These are phyloP conservation scores for Meyerozyma sp. DNA, from an alignment of 1,139 yeast genomes.

Conservation along the genomic window DNA sequence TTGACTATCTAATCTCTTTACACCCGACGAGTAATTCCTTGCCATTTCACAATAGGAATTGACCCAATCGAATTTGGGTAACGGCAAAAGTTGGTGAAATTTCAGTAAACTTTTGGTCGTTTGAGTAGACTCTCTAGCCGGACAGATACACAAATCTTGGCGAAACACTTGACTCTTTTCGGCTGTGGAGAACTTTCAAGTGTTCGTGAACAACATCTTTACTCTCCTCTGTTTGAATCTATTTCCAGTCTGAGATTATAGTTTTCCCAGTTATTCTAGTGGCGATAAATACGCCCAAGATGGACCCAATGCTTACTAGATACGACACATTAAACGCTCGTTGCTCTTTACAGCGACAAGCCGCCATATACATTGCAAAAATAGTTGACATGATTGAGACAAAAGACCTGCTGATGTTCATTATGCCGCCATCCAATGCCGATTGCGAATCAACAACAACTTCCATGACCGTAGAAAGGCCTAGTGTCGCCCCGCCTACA, in stretches of 20 bases:
- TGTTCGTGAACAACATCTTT: neutral
- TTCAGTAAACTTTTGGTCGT: neutral
- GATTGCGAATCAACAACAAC: neutral
- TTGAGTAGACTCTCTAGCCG: neutral
- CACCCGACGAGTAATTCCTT: neutral
- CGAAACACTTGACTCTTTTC: neutral
- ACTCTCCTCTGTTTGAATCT: neutral
- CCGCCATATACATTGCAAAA: neutral
- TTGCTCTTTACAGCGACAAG: neutral
- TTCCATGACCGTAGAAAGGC: neutral
- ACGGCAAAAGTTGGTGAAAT: neutral
- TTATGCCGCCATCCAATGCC: neutral
- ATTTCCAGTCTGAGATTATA: too few species aligned
- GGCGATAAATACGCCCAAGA: neutral
- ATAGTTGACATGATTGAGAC: neutral
- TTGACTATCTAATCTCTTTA: neutral
- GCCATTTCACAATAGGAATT: too few species aligned
- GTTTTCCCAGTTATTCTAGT: neutral
- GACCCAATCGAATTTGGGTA: too few species aligned
- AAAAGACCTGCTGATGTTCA: neutral
- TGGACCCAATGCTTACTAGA: neutral
- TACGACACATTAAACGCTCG: neutral
- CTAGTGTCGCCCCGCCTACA: neutral
- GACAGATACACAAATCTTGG: neutral
- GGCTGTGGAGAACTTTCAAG: neutral